phyloP scores from a whole-genome alignment of 352 stramenopile species.

The Blastocystis hominis region DNA sequence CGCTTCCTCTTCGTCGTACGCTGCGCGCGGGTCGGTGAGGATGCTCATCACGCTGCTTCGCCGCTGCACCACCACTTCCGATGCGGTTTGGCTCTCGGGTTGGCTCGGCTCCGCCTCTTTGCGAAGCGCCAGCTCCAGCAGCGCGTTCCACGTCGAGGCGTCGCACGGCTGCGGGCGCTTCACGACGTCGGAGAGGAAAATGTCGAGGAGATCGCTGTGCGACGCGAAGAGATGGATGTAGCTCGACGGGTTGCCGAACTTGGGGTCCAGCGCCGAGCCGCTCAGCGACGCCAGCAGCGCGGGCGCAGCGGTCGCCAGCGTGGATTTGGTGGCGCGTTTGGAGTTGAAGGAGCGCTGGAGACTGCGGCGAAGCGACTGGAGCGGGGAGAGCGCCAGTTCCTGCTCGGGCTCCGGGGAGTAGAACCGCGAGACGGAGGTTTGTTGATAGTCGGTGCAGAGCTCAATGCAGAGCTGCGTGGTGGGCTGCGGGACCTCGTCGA shows the following conservation, averaged over 20 bases:
- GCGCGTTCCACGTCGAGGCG: conserved; percentile 67
- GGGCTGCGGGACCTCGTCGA: conserved; percentile 73
- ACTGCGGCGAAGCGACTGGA: conserved; percentile 68
- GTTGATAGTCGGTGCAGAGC: conserved; percentile 67
- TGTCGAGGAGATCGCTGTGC: background rate
- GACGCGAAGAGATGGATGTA: conserved; percentile 2
- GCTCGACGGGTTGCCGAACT: background rate
- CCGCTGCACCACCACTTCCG: background rate
- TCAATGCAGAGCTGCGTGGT: conserved; percentile 79
- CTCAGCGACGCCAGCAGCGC: conserved; percentile 76
- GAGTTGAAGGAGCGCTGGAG: conserved; percentile 59
- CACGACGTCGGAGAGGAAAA: background rate
- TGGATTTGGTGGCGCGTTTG: background rate
- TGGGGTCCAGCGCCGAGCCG: conserved; percentile 69
- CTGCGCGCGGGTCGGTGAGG: conserved; percentile 75
- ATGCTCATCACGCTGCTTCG: conserved; percentile 67
- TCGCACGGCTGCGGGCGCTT: background rate
- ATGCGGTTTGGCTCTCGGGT: background rate
- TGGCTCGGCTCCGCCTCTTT: conserved; percentile 57
- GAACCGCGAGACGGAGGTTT: background rate
- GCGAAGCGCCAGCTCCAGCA: conserved; percentile 76
- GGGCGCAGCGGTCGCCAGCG: conserved; percentile 63
- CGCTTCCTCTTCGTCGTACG: conserved; percentile 82
- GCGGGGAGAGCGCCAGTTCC: conserved; percentile 62
- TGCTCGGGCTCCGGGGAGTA: background rate